Base-by-base conservation (phyloP, 2,329 filamentous ascomycete species). In the Penicillium sp. region DNA sequence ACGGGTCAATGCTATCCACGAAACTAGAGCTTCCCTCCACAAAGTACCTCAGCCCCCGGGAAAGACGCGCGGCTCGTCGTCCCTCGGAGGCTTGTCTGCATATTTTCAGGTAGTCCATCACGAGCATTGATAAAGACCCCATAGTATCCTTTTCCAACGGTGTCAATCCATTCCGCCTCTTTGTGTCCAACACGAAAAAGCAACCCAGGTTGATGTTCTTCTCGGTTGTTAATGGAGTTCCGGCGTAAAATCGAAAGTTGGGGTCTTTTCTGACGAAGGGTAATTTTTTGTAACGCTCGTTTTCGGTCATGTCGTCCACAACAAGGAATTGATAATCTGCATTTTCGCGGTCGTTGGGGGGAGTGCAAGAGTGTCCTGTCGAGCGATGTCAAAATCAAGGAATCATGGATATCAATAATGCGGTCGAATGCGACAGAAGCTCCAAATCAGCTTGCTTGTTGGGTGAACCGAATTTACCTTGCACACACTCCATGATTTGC, bases 41-140 rank as follows among this genome's bases (percentile, higher is more conserved):
- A 46, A 81, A 82, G 14, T 72, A 70, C 2, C 76, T 78, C 10
- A 83, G 65, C 0, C 79, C 34, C 77, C 77, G 68, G 78, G 83
- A 58, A 73, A 76, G 53, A 75, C 80, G 34, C 72, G 78, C 56
- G 74, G 75, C 58, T 72, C 76, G 56, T 76, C 78, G 56, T 77
- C 80, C 47, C 73, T 78, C 45, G 69, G 76, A 53, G 72, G 75
- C 54, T 75, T 74, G 37, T 71, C 79, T 71, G 74, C 78, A 66
- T n/a, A 71, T 60, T 46, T 83, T 81, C 8, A 87, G 64, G 49
- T 86, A 82, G 31, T 82, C 77, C 70, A 83, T 81, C 4, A 82
- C 73, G 3, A 80, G 77, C 14, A 70, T 69, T 0, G 77, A 72
- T 66, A 85, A 73, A 34, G 81, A 80, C 36, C 77, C 74, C 62